Base-by-base conservation (phyloP, 2,329 filamentous ascomycete species). In the Monilinia laxa region DNA sequence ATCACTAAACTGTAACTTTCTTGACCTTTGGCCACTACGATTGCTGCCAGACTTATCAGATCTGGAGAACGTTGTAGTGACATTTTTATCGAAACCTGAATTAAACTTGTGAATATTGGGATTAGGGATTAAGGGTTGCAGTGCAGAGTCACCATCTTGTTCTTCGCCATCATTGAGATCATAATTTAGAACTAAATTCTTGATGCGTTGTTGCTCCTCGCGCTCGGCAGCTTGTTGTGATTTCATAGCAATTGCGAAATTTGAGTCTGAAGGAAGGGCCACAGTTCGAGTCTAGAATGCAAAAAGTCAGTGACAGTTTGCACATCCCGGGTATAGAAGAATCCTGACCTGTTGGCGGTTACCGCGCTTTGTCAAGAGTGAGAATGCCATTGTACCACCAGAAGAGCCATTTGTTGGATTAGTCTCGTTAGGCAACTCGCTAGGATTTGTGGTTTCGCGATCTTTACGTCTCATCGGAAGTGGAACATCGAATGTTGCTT, bases 151-250 rank as follows among this genome's bases (percentile, higher is more conserved):
- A 96, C 92, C 89, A 81, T 95, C 91, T 75, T 83, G 80, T 71
- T 93, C 89, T 76, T 96, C 91, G 72, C 82, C 89, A 75, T 96
- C 93, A 62, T 92, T 88, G 76, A 97, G 87, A 79, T 99, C 95
- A 76, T 97, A 96, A 79, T 97, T 98, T 73, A 99, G 83, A 64
- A 99, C 95, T 56, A 99, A 84, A 75, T 92, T 97, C 82, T 99
- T 99, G 86, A 99, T 99, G 70, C 95, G 91, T 78, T 97, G 93
- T 78, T 99, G 94, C 78, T 99, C 96, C 76, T 97, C 95, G 64
- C 90, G 90, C 77, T 98, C 94, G 3, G 93, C 94, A 79, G 96
- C 91, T 77, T 97, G 93, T 80, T 98, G 93, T 68, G 87, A 93
- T 77, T 92, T 95, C 93, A 99, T 95, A 54, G 95, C 95, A 71